phyloP scores from a whole-genome alignment of 2,329 filamentous ascomycete species.

The Aspergillus piperis region DNA sequence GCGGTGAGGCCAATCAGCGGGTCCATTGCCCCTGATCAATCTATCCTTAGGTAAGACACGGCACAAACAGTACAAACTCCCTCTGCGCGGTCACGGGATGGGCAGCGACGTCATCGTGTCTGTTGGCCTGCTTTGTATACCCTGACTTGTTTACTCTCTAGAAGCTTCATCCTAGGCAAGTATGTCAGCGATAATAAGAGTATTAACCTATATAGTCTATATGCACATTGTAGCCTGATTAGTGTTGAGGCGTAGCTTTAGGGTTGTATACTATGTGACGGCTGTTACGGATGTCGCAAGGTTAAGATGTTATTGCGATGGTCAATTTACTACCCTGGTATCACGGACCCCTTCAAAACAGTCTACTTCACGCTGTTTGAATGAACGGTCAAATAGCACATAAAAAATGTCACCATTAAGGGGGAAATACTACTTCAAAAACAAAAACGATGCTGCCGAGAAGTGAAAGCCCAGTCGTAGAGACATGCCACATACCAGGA shows the following conservation, averaged over 20 bases:
- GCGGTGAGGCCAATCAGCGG: constrained; percentile 24
- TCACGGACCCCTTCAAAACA: constrained; percentile 15
- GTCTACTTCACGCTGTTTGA: constrained; percentile 17
- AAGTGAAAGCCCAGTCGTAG: background rate
- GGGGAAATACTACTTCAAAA: background rate
- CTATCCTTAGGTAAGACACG: constrained; percentile 1
- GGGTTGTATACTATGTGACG: constrained; percentile 59
- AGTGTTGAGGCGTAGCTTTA: constrained; percentile 43
- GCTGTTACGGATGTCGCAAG: background rate
- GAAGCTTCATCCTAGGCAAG: constrained; percentile 12
- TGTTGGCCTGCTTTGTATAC: background rate
- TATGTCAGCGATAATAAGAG: constrained; percentile 24
- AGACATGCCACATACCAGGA: background rate
- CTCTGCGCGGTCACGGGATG: constrained; percentile 7
- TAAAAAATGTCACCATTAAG: background rate
- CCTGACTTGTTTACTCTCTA: too few relatives aligned
- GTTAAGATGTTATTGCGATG: background rate
- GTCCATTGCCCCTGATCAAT: constrained; percentile 14
- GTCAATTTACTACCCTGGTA: constrained; percentile 4
- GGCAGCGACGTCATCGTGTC: constrained; percentile 35
- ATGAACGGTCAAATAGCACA: background rate
- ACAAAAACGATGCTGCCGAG: background rate
- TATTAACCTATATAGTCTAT: constrained; percentile 18
- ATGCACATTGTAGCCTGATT: constrained; percentile 20
- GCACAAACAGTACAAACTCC: constrained; percentile 31